These are phyloP conservation scores for Hygrophila difformis DNA, from an alignment of 257 asterid genomes.

Conservation along the genomic window DNA sequence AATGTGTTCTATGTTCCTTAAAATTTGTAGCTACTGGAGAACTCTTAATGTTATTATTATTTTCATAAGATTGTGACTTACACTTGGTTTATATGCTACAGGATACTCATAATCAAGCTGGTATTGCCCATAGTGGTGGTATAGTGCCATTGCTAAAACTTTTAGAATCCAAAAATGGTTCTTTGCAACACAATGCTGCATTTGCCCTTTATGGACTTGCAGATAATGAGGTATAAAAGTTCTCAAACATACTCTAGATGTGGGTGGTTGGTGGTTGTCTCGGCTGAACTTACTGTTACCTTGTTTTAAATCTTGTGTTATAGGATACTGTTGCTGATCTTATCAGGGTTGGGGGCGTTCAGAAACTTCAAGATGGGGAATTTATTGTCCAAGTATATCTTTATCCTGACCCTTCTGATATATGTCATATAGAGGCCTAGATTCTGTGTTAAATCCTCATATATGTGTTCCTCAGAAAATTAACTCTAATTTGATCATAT, in stretches of 20 bases:
- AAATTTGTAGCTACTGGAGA: no score
- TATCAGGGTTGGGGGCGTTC: constrained; percentile 88
- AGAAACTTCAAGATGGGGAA: constrained; percentile 96
- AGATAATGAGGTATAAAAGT: constrained; percentile 91
- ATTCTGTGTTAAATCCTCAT: no score
- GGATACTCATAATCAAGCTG: constrained; percentile 98
- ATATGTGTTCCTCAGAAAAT: not conserved
- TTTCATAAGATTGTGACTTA: no score
- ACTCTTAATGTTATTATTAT: no score
- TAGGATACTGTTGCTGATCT: constrained; percentile 95
- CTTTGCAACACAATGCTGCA: constrained; percentile 98
- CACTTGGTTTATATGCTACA: constrained; percentile 11
- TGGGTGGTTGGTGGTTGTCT: not conserved
- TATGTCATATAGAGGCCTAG: no score
- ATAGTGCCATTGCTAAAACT: constrained; percentile 72
- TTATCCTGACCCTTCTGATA: not conserved
- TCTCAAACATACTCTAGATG: not conserved
- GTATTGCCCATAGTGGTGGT: constrained; percentile 95
- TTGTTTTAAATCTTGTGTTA: constrained; percentile 11
- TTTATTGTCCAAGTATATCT: constrained; percentile 77
- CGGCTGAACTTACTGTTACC: not conserved
- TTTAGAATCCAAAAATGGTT: constrained; percentile 89
- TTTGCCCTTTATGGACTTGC: constrained; percentile 99
- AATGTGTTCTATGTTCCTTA: no score
- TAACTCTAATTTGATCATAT: no score